Evolutionary conservation across 192 early-diverging fungal species (phyloP), one percentile per base, ranked within the genome.

Genomic region (Entophlyctis helioformis): DNA sequence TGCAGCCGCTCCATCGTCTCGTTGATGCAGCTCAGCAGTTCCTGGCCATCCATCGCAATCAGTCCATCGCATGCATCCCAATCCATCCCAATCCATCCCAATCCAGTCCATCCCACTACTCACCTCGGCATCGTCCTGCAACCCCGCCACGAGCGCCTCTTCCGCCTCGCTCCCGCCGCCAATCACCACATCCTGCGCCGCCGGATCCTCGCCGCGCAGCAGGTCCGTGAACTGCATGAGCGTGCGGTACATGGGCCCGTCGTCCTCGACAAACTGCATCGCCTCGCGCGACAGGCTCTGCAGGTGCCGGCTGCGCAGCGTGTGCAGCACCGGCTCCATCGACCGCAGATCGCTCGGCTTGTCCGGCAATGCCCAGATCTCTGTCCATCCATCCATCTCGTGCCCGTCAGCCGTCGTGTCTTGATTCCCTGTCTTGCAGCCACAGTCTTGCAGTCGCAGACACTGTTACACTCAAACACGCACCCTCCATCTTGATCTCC

Each of bases 241-340:
- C 25, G 67, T 64, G 53, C 74, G 75, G 40, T 71, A 72, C 39
- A 77, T 71, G 13, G 56, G 59, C 50, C 75, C 67, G 55, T 83
- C 81, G 8, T 61, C 50, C 46, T 83, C 81, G 48, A 83, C 74
- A 47, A 78, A 71, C 31, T 67, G 60, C 72, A 78, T 75, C 3
- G 72, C 63, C 34, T 67, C 58, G 4, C 62, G 53, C 15, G 76
- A 68, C 35, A 79, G 59, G 16, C 68, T 52, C 36, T 77, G 66
- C 1, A 83, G 48, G 39, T 74, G 64, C 19, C 60, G 54, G 18
- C 61, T 67, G 33, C 69, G 62, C 7, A 83, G 63, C 12, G 78
- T 57, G 23, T 70, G 63, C 29, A 62, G 42, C n/a, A 72, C 50
- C 23, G 77, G 58, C 25, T 66, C 59, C 24, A 64, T 54, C 3